Conservation (phyloP, 768 basidiomycete genomes). For the Dendrothele bispora region DNA sequence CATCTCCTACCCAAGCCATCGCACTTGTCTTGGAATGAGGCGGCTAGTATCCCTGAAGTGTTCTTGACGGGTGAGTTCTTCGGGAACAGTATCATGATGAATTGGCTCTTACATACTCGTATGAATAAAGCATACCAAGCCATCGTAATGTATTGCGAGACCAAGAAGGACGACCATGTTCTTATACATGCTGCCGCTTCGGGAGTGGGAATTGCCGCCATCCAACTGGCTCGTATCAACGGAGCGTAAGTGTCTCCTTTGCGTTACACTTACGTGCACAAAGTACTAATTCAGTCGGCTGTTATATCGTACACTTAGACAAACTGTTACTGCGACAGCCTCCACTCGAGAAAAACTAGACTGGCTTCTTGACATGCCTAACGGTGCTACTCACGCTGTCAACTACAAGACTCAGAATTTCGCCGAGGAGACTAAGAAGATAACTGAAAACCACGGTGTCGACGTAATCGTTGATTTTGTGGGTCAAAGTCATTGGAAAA, state of each 20-base stretch:
- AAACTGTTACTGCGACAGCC: constrained; percentile 79
- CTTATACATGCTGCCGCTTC: constrained; percentile 91
- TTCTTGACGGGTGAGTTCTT: constrained; percentile 73
- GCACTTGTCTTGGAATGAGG: constrained; percentile 78
- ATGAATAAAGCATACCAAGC: constrained; percentile 55
- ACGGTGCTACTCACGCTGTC: constrained; percentile 70
- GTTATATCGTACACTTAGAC: constrained; percentile 37
- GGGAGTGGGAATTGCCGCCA: constrained; percentile 86
- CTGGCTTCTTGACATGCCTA: constrained; percentile 66
- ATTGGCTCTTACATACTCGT: not conserved
- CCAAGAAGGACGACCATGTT: constrained; percentile 71
- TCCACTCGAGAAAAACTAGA: constrained; percentile 82
- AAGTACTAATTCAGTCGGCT: constrained; percentile 2
- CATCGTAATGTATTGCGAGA: constrained; percentile 62
- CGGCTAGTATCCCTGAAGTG: constrained; percentile 85
- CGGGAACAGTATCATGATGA: too few relatives aligned
- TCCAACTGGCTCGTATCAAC: constrained; percentile 76
- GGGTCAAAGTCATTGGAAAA: constrained; percentile 69
- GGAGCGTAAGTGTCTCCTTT: constrained; percentile 58
- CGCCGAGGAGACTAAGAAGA: constrained; percentile 64
- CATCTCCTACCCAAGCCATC: constrained; percentile 75
- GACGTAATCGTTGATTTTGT: constrained; percentile 88
- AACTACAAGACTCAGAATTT: constrained; percentile 90
- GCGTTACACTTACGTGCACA: constrained; percentile 5
- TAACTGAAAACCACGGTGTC: constrained; percentile 69